Evolutionary conservation across 768 basidiomycete genomes (phyloP).

Genomic region (Suillus occidentalis): DNA sequence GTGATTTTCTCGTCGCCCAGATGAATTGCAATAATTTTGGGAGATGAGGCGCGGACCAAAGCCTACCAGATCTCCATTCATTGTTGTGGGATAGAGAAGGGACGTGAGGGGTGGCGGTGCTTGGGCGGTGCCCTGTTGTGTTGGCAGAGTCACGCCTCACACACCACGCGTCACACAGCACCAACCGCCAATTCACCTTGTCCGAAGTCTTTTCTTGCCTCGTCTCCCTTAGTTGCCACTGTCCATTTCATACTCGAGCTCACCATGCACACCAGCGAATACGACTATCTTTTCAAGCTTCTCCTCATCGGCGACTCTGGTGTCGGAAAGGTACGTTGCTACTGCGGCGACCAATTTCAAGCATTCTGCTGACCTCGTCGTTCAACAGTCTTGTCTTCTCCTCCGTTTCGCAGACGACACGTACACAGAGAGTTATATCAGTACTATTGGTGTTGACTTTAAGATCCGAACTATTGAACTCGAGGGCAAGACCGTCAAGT

Average conservation of each 20-base stretch:
- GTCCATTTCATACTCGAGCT: constrained; percentile 22
- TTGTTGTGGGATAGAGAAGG: constrained; percentile 5
- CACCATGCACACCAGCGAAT: constrained; percentile 88
- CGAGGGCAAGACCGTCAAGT: constrained; percentile 97
- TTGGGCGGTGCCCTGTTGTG: constrained; percentile 20
- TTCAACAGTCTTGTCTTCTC: constrained; percentile 80
- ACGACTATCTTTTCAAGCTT: constrained; percentile 96
- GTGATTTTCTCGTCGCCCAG: not conserved
- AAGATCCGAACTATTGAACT: constrained; percentile 99
- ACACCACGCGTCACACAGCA: constrained; percentile 34
- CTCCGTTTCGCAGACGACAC: constrained; percentile 95
- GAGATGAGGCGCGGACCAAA: not conserved
- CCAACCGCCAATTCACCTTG: constrained; percentile 37
- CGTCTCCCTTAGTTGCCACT: constrained; percentile 23
- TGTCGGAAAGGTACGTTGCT: constrained; percentile 76
- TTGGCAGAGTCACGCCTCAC: constrained; percentile 28
- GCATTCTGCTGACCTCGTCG: constrained; percentile 23
- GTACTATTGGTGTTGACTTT: constrained; percentile 98
- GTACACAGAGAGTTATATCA: constrained; percentile 97
- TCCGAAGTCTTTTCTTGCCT: constrained; percentile 37
- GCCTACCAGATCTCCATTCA: not conserved
- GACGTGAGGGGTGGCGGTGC: constrained; percentile 17
- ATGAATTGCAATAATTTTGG: not conserved
- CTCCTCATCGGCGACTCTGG: constrained; percentile 95
- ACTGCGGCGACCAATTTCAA: constrained; percentile 16